These are phyloP conservation scores for thale cress (Arabidopsis thaliana) DNA, from an alignment of 345 rosid species.

Conservation along the genomic window DNA sequence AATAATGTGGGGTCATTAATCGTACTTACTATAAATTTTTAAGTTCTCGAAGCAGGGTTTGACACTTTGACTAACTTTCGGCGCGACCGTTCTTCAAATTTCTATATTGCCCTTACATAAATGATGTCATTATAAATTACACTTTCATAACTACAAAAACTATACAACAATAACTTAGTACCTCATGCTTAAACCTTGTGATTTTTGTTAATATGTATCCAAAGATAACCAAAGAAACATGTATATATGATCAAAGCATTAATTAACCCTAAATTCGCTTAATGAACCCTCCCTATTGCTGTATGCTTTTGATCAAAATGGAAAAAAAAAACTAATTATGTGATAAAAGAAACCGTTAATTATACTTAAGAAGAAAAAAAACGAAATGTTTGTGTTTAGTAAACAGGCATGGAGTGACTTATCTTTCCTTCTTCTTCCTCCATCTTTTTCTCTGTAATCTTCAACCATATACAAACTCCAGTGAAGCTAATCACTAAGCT, in stretches of 20 bases:
- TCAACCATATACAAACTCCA: constrained; percentile 91
- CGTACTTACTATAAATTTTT: neutral
- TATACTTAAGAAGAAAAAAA: too few species aligned
- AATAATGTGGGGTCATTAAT: neutral
- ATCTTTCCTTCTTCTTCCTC: constrained; percentile 76
- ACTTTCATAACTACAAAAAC: neutral
- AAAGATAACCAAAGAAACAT: neutral
- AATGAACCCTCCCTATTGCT: neutral
- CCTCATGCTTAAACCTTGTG: neutral
- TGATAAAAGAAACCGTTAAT: neutral
- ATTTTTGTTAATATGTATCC: constrained; percentile 2
- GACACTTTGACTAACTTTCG: constrained; percentile 13
- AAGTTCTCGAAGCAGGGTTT: neutral
- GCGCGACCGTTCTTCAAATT: neutral
- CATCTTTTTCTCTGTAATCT: constrained; percentile 69
- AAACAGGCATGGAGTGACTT: constrained; percentile 78
- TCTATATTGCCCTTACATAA: neutral
- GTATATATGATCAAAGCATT: constrained; percentile 5
- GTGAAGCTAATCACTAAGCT: constrained; percentile 88
- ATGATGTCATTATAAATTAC: neutral
- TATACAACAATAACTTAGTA: too few species aligned
- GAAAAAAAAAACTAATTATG: neutral
- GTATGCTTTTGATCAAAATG: neutral
- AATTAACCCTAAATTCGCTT: neutral
- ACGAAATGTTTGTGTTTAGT: constrained; percentile 25